Base-by-base conservation (phyloP, 2,329 filamentous ascomycete species). In the Parasarocladium wereldwijsianum region DNA sequence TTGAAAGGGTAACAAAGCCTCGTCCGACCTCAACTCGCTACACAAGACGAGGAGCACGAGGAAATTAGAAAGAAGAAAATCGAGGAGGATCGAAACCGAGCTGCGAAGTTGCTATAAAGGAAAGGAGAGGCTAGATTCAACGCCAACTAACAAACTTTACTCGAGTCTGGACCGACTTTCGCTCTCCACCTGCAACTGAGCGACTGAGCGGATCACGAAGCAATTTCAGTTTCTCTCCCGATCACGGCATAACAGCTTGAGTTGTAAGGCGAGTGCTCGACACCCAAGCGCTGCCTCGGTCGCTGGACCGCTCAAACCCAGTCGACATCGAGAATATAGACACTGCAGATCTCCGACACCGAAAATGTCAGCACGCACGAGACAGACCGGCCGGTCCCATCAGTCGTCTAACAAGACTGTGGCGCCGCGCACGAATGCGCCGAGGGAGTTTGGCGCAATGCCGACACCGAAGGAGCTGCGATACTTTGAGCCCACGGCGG, bases 401-500 rank as follows among this genome's bases (percentile, higher is more conserved):
- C 17, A 26, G 18, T 8, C 17, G 17, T 14, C 24, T 15, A 17
- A 17, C 11, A 17, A n/a, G 24, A 23, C n/a, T 7, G 23, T 21
- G 17, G 17, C 30, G 12, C 30, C 17, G 9, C 21, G 12, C 15
- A 17, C 21, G 15, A 24, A 20, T 12, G 15, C 29, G 12, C 25
- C 19, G 21, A 21, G 61, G 49, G 64, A 73, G 44, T 65, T 66
- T 44, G 40, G 38, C 29, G 55, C 58, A 34, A 63, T 70, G 60
- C 58, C 66, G 33, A 49, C 62, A 24, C 57, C 53, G 32, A 53
- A 60, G 32, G 52, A 64, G 15, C 48, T 59, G 38, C 64, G 60
- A 41, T 67, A 74, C 37, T 84, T 94, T 42, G 80, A 90, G 43
- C 81, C 90, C 34, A 92, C 82, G 51, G 84, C 85, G 12, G 85